A percentile compares a stretch with the other conserved stretches of the same genome.
Conservation (phyloP, 2,329 filamentous ascomycete genomes). For the Fusarium pilosicola region DNA sequence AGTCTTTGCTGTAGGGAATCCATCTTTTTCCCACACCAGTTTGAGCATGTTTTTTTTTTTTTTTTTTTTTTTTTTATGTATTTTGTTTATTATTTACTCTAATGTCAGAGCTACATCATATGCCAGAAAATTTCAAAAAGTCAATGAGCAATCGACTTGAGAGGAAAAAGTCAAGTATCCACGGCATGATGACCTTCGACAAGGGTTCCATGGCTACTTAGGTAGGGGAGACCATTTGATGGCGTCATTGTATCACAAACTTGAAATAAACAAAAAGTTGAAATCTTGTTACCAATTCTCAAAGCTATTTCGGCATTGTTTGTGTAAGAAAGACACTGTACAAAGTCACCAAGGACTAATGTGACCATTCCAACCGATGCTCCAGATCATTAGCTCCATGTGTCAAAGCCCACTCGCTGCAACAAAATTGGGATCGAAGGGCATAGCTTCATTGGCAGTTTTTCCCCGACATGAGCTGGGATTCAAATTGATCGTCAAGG, state of each 20-base stretch:
- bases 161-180: not conserved
- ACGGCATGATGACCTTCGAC: not conserved
- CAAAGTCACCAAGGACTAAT: not conserved
- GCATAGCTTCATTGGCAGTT: slow-evolving; percentile 36
- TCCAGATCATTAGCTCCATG: slow-evolving; percentile 15
- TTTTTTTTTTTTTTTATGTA: not conserved
- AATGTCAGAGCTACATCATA: slow-evolving; percentile 19
- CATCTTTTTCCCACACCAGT: slow-evolving; percentile 6
- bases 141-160: slow-evolving; percentile 5
- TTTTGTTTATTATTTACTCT: not conserved
- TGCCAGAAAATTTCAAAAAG: not conserved
- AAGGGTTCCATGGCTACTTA: not conserved
- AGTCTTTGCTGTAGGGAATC: slow-evolving; percentile 10
- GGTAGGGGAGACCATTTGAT: slow-evolving; percentile 20
- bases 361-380: not conserved
- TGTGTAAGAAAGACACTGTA: not conserved
- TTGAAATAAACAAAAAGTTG: not conserved
- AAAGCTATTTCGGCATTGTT: not conserved
- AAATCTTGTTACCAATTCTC: not conserved
- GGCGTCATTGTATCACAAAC: slow-evolving; percentile 32
- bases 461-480: slow-evolving; percentile 35
- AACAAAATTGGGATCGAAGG: slow-evolving; percentile 25
- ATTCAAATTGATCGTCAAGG: slow-evolving; percentile 35
- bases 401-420: slow-evolving; percentile 9
- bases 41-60: not conserved